Evolutionary conservation across 1,284 basidiomycete genomes (phyloP).

Genomic region (Rhodotorula sp.): DNA sequence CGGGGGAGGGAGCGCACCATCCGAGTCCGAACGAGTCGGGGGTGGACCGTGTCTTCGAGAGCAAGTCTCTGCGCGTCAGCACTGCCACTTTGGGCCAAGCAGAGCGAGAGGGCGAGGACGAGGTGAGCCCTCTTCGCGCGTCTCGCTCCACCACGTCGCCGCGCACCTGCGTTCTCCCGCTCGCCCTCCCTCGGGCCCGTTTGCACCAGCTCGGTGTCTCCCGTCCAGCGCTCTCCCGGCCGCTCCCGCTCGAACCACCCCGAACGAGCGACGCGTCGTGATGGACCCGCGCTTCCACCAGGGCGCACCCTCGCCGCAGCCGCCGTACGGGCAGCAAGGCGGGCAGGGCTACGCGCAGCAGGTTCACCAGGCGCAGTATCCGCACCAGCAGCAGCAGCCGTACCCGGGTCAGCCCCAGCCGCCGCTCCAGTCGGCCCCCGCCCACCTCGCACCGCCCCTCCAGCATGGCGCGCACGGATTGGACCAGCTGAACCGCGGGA

Average conservation of each 20-base stretch:
- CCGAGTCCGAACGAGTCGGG: not conserved
- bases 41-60: not conserved
- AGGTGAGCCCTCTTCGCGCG: too few species aligned
- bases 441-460: conserved; percentile 10
- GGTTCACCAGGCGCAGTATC: not conserved
- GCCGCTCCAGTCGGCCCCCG: not conserved
- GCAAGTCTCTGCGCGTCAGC: too few species aligned
- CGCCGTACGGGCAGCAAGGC: not conserved
- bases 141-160: not conserved
- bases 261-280: not conserved
- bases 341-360: not conserved
- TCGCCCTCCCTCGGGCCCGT: not conserved
- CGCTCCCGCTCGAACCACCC: not conserved
- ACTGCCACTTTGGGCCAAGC: not conserved
- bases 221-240: not conserved
- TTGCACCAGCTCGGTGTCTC: not conserved
- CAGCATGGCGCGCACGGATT: not conserved
- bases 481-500: conserved; percentile 17
- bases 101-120: not conserved
- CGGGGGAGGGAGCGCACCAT: not conserved
- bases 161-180: not conserved
- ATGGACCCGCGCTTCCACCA: conserved; percentile 16
- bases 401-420: not conserved
- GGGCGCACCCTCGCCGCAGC: conserved; percentile 3
- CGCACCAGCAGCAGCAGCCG: not conserved